These are phyloP conservation scores for Viola pubescens DNA, from an alignment of 441 rosid species.

Conservation along the genomic window DNA sequence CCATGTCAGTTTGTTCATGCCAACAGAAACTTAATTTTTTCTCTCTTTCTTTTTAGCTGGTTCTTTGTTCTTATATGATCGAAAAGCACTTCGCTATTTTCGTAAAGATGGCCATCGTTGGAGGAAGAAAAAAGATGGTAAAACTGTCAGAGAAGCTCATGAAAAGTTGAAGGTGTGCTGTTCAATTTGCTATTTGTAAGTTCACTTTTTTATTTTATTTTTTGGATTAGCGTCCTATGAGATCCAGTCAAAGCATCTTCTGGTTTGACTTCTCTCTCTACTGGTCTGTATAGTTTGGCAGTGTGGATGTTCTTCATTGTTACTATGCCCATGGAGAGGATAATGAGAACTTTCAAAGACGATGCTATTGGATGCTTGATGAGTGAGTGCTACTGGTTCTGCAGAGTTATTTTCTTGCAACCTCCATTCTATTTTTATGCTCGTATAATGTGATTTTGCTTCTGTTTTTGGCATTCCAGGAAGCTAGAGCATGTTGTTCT, in stretches of 20 bases:
- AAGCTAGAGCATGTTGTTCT: conserved; percentile 56
- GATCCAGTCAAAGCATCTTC: neutral
- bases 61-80: conserved; percentile 56
- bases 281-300: conserved; percentile 36
- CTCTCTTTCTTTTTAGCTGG: conserved; percentile 45
- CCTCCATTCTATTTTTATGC: neutral
- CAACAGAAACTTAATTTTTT: conserved; percentile 15
- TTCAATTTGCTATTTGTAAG: conserved; percentile 43
- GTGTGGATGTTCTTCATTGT: conserved; percentile 70
- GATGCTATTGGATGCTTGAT: conserved; percentile 74
- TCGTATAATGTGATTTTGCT: neutral
- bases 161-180: conserved; percentile 79
- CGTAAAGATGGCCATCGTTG: conserved; percentile 68
- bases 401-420: neutral
- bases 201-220: conserved; percentile 21
- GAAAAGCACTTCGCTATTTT: conserved; percentile 56
- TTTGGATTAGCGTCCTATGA: neutral
- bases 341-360: conserved; percentile 53
- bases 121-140: conserved; percentile 79
- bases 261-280: conserved; percentile 8
- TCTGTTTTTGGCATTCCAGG: conserved; percentile 32
- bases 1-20: neutral
- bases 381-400: conserved; percentile 28
- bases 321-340: conserved; percentile 75
- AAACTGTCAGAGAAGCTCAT: conserved; percentile 73